These are phyloP conservation scores for Moesziomyces sp. DNA, from an alignment of 1,284 basidiomycete genomes.

Conservation along the genomic window DNA sequence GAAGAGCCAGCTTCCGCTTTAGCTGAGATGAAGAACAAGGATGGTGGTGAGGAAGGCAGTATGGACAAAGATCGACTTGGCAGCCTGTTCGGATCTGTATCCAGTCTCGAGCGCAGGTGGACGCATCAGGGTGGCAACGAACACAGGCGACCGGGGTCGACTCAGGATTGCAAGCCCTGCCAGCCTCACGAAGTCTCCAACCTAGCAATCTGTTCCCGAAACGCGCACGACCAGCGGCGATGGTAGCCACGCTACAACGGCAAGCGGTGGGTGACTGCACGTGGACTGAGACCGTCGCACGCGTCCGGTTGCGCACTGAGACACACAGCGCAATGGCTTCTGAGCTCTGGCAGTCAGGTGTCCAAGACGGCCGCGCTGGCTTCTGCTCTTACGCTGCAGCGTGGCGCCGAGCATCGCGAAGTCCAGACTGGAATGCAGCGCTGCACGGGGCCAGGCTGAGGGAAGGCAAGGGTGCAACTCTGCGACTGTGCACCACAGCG, in stretches of 20 bases:
- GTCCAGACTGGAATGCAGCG: slow-evolving; percentile 14
- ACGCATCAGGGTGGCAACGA: neutral
- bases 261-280: neutral
- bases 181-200: neutral
- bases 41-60: neutral
- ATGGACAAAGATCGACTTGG: neutral
- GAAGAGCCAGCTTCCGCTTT: slow-evolving; percentile 16
- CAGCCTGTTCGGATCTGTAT: neutral
- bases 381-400: no score
- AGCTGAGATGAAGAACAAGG: neutral
- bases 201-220: neutral
- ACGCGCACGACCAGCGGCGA: no score
- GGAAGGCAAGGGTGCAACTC: slow-evolving; percentile 1
- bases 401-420: no score
- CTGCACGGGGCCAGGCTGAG: neutral
- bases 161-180: neutral
- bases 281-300: neutral
- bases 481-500: slow-evolving; percentile 4
- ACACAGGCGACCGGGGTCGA: neutral
- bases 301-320: neutral
- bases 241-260: no score
- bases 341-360: neutral
- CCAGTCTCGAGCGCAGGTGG: neutral
- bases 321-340: neutral
- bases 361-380: neutral